Evolutionary conservation across 148 eudicot genomes (phyloP), one percentile per base, ranked within the genome.

Genomic region (Linanthus parryae): DNA sequence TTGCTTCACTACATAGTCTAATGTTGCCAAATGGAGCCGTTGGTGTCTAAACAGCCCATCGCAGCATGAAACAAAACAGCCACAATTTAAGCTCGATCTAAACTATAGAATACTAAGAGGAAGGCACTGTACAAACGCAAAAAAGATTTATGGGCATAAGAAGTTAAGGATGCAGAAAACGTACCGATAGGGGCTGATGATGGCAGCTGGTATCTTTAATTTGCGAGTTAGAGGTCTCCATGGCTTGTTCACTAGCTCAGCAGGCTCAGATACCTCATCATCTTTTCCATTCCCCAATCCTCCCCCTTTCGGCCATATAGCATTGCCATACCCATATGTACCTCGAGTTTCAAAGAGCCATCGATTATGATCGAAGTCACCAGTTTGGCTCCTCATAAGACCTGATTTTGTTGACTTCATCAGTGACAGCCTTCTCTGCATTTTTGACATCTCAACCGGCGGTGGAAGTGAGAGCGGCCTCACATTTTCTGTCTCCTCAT

Each of bases 141-240:
- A n/a, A n/a, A n/a, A n/a, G n/a, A n/a, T n/a, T n/a, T n/a, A n/a
- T n/a, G n/a, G n/a, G n/a, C n/a, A n/a, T n/a, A n/a, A n/a, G n/a
- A n/a, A n/a, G n/a, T n/a, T n/a, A n/a, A n/a, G n/a, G n/a, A n/a
- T n/a, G 27, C 18, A 44, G 52, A 52, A 14, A 27, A 57, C 11
- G 22, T 73, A 89, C 97, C 97, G 59, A 33, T 89, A 89, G 43
- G 97, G 97, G 55, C 95, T 89, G 48, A 89, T 72, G 67, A 89
- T 44, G 48, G 81, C 97, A 68, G 97, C 95, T n/a, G 83, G 88
- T 59, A 89, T 85, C 78, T 73, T 85, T 27, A 89, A 39, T 64
- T 85, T 89, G 23, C 97, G 82, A 2, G 97, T 85, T 54, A 89
- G 84, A 20, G 97, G 97, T 67, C 91, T 82, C 95, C 95, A 89